Evolutionary conservation across 1,284 basidiomycete species (phyloP).

Genomic region (Neonothopanus nambi): DNA sequence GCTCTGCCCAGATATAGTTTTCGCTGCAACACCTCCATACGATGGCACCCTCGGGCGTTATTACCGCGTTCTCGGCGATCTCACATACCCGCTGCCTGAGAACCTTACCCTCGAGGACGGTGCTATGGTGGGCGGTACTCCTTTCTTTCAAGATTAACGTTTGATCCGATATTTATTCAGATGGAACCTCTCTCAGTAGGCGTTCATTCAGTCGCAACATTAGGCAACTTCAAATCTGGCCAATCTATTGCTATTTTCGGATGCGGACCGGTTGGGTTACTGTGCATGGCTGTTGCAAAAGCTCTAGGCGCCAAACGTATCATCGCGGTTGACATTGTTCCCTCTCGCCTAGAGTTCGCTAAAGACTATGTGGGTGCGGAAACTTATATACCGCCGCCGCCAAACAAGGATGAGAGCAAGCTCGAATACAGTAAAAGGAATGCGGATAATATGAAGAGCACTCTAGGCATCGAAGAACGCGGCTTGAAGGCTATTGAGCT

Average conservation of each 20-base stretch:
- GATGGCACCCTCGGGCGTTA: conserved; percentile 87
- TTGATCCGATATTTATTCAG: conserved; percentile 39
- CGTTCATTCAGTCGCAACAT: conserved; percentile 82
- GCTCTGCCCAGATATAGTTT: conserved; percentile 79
- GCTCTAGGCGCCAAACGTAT: conserved; percentile 83
- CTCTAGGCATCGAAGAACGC: conserved; percentile 59
- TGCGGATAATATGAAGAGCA: conserved; percentile 57
- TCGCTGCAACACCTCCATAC: conserved; percentile 89
- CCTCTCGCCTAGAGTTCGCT: conserved; percentile 84
- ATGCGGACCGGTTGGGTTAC: conserved; percentile 80
- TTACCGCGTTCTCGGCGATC: conserved; percentile 75
- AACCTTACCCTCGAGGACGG: conserved; percentile 80
- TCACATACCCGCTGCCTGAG: conserved; percentile 74
- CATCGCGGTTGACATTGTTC: conserved; percentile 85
- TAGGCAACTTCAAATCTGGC: conserved; percentile 73
- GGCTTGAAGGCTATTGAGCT: conserved; percentile 65
- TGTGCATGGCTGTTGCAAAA: conserved; percentile 91
- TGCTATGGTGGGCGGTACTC: conserved; percentile 62
- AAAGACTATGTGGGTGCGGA: conserved; percentile 88
- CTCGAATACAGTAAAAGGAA: conserved; percentile 71
- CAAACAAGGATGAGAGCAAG: conserved; percentile 65
- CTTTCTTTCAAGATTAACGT: conserved; percentile 1
- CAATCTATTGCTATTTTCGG: conserved; percentile 82
- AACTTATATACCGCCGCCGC: conserved; percentile 67
- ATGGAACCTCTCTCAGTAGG: conserved; percentile 96